Evolutionary conservation across 2,329 filamentous ascomycete genomes (phyloP).

Genomic region (Colletotrichum incanum): DNA sequence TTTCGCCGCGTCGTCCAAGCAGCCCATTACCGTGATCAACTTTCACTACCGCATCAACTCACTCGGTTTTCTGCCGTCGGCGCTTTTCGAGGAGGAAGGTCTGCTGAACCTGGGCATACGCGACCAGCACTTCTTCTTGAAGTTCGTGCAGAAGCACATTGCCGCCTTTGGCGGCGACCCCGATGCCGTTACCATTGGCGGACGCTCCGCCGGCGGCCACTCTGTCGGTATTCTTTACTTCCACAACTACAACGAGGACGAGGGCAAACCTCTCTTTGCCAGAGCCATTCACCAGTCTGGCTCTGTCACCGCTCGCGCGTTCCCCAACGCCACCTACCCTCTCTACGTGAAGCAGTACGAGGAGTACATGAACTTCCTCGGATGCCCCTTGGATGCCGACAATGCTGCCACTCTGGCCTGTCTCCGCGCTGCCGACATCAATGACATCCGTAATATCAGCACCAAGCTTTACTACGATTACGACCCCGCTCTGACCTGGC

Average conservation of each 20-base stretch:
- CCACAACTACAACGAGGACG: constrained; percentile 73
- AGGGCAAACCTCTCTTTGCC: constrained; percentile 74
- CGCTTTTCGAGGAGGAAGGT: constrained; percentile 69
- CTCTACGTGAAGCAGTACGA: constrained; percentile 67
- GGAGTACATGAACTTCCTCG: constrained; percentile 64
- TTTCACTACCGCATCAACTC: constrained; percentile 76
- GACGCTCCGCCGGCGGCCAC: constrained; percentile 72
- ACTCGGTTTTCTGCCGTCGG: constrained; percentile 74
- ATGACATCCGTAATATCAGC: constrained; percentile 72
- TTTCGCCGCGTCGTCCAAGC: constrained; percentile 51
- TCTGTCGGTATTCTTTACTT: constrained; percentile 75
- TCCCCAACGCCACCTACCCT: constrained; percentile 53
- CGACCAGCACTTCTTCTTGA: constrained; percentile 72
- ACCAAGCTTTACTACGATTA: constrained; percentile 70
- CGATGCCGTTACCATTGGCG: constrained; percentile 75
- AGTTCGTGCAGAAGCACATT: constrained; percentile 78
- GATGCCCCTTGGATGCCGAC: constrained; percentile 66
- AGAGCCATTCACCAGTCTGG: constrained; percentile 77
- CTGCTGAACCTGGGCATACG: constrained; percentile 72
- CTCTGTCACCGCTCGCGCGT: constrained; percentile 58
- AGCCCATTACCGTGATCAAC: constrained; percentile 74
- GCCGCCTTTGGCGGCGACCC: constrained; percentile 77
- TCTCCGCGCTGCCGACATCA: constrained; percentile 63
- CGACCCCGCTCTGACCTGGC: constrained; percentile 71
- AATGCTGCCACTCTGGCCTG: constrained; percentile 70